phyloP scores from a whole-genome alignment of 805 yeast genomes.

The Saccharomyces eubayanus region DNA sequence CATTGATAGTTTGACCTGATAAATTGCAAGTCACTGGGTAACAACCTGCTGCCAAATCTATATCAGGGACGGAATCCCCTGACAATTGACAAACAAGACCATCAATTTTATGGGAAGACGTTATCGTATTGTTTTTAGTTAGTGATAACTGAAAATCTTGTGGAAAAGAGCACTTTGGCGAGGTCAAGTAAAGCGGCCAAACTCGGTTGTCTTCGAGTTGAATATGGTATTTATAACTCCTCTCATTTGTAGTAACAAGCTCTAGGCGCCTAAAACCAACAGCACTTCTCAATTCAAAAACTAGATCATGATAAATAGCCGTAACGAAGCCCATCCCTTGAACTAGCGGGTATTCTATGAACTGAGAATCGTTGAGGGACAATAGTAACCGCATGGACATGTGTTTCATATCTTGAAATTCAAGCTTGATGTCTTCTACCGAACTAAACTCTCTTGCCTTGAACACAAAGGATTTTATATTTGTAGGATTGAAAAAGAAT shows the following conservation, averaged over 20 bases:
- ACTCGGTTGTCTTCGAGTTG: conserved; percentile 45
- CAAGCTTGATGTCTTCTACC: conserved; percentile 16
- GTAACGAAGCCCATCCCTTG: conserved; percentile 83
- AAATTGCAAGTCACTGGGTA: conserved; percentile 44
- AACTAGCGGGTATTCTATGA: conserved; percentile 50
- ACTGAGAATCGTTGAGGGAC: conserved; percentile 29
- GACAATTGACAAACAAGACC: conserved; percentile 55
- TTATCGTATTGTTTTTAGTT: conserved; percentile 14
- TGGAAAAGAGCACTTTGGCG: not conserved
- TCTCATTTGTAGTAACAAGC: conserved; percentile 21
- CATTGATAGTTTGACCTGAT: conserved; percentile 35
- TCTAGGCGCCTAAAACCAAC: conserved; percentile 55
- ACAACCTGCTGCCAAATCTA: conserved; percentile 57
- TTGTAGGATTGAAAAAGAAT: conserved; percentile 61
- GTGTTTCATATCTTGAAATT: conserved; percentile 27
- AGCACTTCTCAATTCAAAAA: conserved; percentile 48
- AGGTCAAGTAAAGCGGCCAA: conserved; percentile 28
- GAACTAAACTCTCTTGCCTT: conserved; percentile 35
- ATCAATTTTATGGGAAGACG: conserved; percentile 19
- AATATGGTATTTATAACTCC: conserved; percentile 41
- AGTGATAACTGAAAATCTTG: conserved; percentile 5
- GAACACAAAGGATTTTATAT: conserved; percentile 50
- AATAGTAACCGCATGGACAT: conserved; percentile 30
- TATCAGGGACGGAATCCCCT: conserved; percentile 37
- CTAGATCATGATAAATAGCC: conserved; percentile 46